Base-by-base conservation (phyloP, 2,329 filamentous ascomycete species). In the Mariannaea sp. region DNA sequence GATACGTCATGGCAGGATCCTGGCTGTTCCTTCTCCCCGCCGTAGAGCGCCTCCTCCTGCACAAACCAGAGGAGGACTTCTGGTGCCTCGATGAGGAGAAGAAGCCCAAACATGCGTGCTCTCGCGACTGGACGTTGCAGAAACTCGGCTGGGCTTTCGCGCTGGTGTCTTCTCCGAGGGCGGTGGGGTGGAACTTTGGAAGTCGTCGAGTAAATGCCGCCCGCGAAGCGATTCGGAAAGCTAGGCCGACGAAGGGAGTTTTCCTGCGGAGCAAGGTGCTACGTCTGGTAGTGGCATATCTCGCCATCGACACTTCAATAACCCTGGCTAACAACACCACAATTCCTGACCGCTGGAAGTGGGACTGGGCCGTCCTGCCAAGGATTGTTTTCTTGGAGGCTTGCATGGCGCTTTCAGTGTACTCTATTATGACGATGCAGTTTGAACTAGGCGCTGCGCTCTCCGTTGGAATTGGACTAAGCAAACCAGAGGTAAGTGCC, bases 21-120 rank as follows among this genome's bases (percentile, higher is more conserved):
- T 59, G 57, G 57, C 2, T 57, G 2, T 56, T 59, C 26, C 29
- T 59, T 5, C 50, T 59, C 5, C 54, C 57, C 2, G 50, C 54
- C 2, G 9, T 57, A 2, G 50, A 59, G 29, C 51, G 55, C n/a
- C 40, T 57, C 2, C 49, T 59, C 2, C 22, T 57, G 1, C 50
- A 55, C 16, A 7, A 55, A 1, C 55, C 57, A 1, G 57, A 59
- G 44, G 6, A 36, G 0, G 50, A 57, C 2, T 55, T 59, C 20
- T 55, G 57, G 57, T 22, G 40, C 1, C 29, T 55, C 12, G 47
- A 57, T 9, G 42, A 55, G 5, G 35, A 41, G 4, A 54, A 48
- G 6, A n/a, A 17, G 33, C 16, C 35, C 3, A 38, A 14, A 1
- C 33, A 44, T 10, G 48, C 44, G 4, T 38, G 20, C 3, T 45